phyloP scores from a whole-genome alignment of 192 early-diverging fungal species.

The Geosiphon pyriformis region DNA sequence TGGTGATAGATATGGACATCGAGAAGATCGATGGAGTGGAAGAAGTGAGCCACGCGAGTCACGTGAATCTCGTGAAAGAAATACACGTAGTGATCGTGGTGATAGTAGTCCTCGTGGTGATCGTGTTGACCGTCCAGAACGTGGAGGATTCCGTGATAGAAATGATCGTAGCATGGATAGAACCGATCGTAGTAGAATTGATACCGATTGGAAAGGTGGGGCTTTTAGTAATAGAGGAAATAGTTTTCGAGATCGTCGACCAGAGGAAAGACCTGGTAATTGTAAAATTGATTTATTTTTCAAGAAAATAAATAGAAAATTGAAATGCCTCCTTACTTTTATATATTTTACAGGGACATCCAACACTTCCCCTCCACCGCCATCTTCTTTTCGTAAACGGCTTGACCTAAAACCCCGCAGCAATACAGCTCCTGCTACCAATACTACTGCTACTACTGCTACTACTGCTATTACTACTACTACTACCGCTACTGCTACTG shows the following conservation, averaged over 20 bases:
- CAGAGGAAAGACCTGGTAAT: conserved; percentile 15
- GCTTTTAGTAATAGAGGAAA: conserved; percentile 19
- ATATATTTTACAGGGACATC: not conserved
- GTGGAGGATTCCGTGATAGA: conserved; percentile 33
- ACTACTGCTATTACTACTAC: not conserved
- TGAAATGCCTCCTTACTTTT: not conserved
- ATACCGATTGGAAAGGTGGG: conserved; percentile 43
- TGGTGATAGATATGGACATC: conserved; percentile 26
- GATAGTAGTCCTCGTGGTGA: conserved; percentile 25
- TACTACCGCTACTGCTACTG: not conserved
- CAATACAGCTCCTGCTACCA: conserved; percentile 8
- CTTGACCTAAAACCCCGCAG: conserved; percentile 51
- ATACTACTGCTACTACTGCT: too few species aligned
- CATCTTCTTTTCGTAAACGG: conserved; percentile 41
- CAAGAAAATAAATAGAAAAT: conserved; percentile 1
- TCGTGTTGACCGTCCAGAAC: conserved; percentile 27
- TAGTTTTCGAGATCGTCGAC: conserved; percentile 16
- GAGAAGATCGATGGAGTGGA: conserved; percentile 33
- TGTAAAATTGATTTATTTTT: conserved; percentile 9
- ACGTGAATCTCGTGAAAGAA: conserved; percentile 32
- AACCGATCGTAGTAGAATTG: conserved; percentile 30
- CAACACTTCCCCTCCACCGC: conserved; percentile 1
- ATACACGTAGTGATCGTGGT: conserved; percentile 28
- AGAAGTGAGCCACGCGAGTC: conserved; percentile 30
- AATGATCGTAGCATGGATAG: conserved; percentile 36